These are phyloP conservation scores for Penicillium aurantiogriseum DNA, from an alignment of 2,329 filamentous ascomycete genomes.

Conservation along the genomic window DNA sequence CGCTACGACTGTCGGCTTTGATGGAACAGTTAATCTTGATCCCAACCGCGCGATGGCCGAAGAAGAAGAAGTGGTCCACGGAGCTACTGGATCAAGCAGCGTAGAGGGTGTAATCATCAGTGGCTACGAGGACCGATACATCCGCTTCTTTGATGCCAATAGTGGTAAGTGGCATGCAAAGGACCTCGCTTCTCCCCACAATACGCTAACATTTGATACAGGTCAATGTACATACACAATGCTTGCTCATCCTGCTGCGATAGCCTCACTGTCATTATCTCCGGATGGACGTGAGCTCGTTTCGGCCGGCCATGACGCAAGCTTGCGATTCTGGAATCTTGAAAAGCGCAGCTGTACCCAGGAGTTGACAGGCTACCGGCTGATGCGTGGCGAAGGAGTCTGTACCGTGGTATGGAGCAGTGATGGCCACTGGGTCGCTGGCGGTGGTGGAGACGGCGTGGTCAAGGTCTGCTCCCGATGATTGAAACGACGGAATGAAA, in stretches of 20 bases:
- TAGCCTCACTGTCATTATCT: slow-evolving; percentile 85
- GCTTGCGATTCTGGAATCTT: slow-evolving; percentile 92
- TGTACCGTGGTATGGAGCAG: slow-evolving; percentile 94
- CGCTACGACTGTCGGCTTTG: slow-evolving; percentile 78
- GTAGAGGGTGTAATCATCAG: slow-evolving; percentile 94
- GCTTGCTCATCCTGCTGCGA: slow-evolving; percentile 91
- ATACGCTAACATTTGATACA: slow-evolving; percentile 41
- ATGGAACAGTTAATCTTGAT: slow-evolving; percentile 61
- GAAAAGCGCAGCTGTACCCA: slow-evolving; percentile 95
- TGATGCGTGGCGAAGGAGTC: slow-evolving; percentile 95
- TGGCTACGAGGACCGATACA: slow-evolving; percentile 93
- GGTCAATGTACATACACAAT: slow-evolving; percentile 99
- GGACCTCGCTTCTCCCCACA: background rate
- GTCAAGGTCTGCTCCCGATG: slow-evolving; percentile 76
- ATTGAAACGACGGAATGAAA: slow-evolving; percentile 26
- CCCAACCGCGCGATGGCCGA: slow-evolving; percentile 61
- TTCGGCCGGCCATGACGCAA: slow-evolving; percentile 92
- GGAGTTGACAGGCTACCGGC: slow-evolving; percentile 86
- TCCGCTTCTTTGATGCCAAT: slow-evolving; percentile 97
- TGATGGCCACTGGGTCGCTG: slow-evolving; percentile 91
- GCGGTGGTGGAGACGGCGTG: slow-evolving; percentile 88
- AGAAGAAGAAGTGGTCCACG: slow-evolving; percentile 76
- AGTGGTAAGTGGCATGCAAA: slow-evolving; percentile 68
- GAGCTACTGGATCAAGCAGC: slow-evolving; percentile 78
- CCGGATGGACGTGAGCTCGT: slow-evolving; percentile 93